Percentiles rank a stretch among this genome's conserved stretches.
Conservation (phyloP, 2,329 filamentous ascomycete genomes). For the Sporothrix pallida region DNA sequence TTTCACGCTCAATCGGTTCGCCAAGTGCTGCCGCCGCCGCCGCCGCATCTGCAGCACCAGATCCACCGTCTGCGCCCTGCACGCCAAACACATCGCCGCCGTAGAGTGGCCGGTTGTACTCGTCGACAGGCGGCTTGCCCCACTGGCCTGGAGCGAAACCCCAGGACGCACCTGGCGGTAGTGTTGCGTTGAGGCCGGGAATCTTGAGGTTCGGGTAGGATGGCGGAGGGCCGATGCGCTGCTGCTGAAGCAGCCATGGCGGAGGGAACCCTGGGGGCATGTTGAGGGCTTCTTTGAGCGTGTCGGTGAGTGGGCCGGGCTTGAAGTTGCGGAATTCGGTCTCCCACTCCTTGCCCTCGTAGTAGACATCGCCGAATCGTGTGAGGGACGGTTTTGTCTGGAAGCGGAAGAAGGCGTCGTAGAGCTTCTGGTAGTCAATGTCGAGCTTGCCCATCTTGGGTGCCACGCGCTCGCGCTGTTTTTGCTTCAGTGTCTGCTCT, state of each 20-base stretch:
- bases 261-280: slow-evolving; percentile 93
- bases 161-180: slow-evolving; percentile 87
- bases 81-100: slow-evolving; percentile 95
- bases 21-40: slow-evolving; percentile 53
- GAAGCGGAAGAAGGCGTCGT: slow-evolving; percentile 97
- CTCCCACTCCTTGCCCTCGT: slow-evolving; percentile 98
- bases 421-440: slow-evolving; percentile 97
- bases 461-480: slow-evolving; percentile 90
- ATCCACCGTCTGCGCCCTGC: slow-evolving; percentile 48
- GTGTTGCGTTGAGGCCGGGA: slow-evolving; percentile 89
- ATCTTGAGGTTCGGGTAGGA: slow-evolving; percentile 96
- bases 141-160: slow-evolving; percentile 95
- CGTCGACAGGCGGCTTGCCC: slow-evolving; percentile 93
- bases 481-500: slow-evolving; percentile 89
- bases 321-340: slow-evolving; percentile 90
- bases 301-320: slow-evolving; percentile 87
- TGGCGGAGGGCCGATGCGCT: slow-evolving; percentile 89
- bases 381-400: slow-evolving; percentile 96
- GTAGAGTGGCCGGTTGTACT: slow-evolving; percentile 87
- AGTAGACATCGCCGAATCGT: slow-evolving; percentile 97
- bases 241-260: slow-evolving; percentile 96
- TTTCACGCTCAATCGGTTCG: slow-evolving; percentile 81
- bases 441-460: slow-evolving; percentile 97
- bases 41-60: slow-evolving; percentile 33
- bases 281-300: slow-evolving; percentile 87